Base-by-base conservation (phyloP, 768 basidiomycete species). In the Leucosporidium yakuticum region DNA sequence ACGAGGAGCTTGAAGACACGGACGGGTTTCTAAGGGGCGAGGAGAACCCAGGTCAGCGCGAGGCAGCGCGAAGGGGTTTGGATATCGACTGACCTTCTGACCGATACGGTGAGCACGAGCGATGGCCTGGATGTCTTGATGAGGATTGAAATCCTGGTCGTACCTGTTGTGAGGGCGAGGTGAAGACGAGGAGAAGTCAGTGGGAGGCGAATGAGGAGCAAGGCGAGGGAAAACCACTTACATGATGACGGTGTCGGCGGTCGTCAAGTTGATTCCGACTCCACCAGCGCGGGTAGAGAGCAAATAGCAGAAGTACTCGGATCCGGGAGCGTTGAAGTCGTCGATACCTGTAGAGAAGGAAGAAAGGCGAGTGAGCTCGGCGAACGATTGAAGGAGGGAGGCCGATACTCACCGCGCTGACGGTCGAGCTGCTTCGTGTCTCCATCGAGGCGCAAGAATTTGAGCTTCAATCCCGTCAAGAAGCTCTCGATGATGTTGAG, bases 401-500 rank as follows among this genome's bases (percentile, higher is more conserved):
- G 3, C n/a, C 6, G 48, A 23, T 20, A 53, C 50, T 20, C n/a
- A 66, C 69, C 70, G 20, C 65, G 58, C 77, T 99, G 96, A 29
- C 96, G 84, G n/a, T 85, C 84, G 6, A 82, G 81, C 74, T 89
- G 87, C 77, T 89, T 89, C 5, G 92, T 93, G 68, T 85, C 87
- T 17, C 96, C 96, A 77, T 98, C 95, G 48, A 74, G 58, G 5
- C 74, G 68, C 0, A 68, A 32, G 63, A 63, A 71, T n/a, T 63
- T 68, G 47, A 74, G 23, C 21, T 66, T 62, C 8, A 94, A 86
- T 79, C 89, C 95, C 68, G 92, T 88, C 61, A 99, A 82, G 79
- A 97, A 99, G 77, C 97, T 93, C 79, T 97, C 95, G 85, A 98
- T 91, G 60, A 98, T 82, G 78, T 97, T 93, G 87, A 99, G 86